Conservation (phyloP, 345 rosid genomes). For the Cardamine resedifolia region DNA sequence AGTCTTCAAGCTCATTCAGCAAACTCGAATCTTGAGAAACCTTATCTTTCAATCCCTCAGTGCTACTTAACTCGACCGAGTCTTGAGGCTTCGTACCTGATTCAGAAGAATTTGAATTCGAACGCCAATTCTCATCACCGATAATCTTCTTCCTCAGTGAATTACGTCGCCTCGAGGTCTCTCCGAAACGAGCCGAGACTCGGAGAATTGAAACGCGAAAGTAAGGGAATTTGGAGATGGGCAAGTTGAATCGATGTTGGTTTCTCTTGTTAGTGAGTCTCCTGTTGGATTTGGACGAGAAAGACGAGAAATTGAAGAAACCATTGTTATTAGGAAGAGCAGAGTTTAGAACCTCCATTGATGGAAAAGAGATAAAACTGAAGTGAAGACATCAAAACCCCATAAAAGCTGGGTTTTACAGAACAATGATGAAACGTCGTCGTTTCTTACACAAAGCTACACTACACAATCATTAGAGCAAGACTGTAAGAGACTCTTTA, state of each 20-base stretch:
- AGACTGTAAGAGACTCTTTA: neutral
- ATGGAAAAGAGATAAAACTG: constrained; percentile 1
- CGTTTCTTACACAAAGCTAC: constrained; percentile 15
- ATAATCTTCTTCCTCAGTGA: constrained; percentile 65
- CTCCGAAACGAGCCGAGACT: constrained; percentile 60
- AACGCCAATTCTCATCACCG: constrained; percentile 57
- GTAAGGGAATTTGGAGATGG: constrained; percentile 34
- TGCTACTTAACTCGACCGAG: constrained; percentile 26
- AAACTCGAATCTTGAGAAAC: constrained; percentile 48
- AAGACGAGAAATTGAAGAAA: constrained; percentile 34
- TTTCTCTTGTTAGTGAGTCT: constrained; percentile 28
- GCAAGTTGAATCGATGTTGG: constrained; percentile 24
- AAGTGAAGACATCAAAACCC: constrained; percentile 18
- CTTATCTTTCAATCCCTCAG: constrained; percentile 34
- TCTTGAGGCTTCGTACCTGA: constrained; percentile 38
- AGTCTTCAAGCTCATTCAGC: constrained; percentile 57
- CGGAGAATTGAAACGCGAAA: constrained; percentile 23
- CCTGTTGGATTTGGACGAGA: constrained; percentile 37
- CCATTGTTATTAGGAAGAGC: constrained; percentile 17
- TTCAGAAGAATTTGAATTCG: constrained; percentile 33
- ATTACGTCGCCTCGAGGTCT: constrained; percentile 58
- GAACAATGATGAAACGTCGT: neutral
- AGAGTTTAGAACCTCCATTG: constrained; percentile 52
- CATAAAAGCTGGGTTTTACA: constrained; percentile 21
- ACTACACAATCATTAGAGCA: neutral